Evolutionary conservation across 257 asterid species (phyloP).

Genomic region (Orobanche coerulescens): DNA sequence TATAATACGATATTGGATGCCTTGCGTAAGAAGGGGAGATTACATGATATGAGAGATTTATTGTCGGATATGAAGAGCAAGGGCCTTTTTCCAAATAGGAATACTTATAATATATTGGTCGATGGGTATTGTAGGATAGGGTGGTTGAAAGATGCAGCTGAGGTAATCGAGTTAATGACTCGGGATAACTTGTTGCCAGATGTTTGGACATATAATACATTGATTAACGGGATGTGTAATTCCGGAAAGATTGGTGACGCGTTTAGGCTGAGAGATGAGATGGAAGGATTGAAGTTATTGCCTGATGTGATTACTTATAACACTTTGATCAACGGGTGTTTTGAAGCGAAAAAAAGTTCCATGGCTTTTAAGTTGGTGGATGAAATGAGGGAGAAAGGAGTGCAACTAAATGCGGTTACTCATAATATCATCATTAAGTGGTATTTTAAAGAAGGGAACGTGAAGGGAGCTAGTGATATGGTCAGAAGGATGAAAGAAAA

Average conservation of each 20-base stretch:
- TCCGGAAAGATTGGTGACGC: conserved; percentile 65
- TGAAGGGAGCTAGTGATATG: conserved; percentile 52
- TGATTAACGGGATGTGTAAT: conserved; percentile 60
- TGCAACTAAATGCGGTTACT: conserved; percentile 48
- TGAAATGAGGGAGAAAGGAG: conserved; percentile 58
- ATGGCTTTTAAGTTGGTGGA: conserved; percentile 50
- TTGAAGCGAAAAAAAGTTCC: conserved; percentile 31
- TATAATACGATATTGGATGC: conserved; percentile 62
- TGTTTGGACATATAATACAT: conserved; percentile 62
- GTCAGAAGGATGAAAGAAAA: conserved; percentile 47
- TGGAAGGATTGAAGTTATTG: conserved; percentile 52
- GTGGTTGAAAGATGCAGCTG: conserved; percentile 68
- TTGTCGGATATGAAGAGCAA: conserved; percentile 62
- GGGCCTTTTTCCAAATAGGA: conserved; percentile 51
- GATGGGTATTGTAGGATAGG: conserved; percentile 74
- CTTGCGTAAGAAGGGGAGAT: conserved; percentile 62
- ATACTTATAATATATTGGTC: conserved; percentile 64
- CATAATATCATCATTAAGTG: conserved; percentile 71
- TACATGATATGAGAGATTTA: conserved; percentile 57
- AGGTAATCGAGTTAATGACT: conserved; percentile 61
- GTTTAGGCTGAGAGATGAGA: conserved; percentile 48
- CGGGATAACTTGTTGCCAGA: conserved; percentile 52
- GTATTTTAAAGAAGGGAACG: conserved; percentile 65
- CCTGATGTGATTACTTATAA: conserved; percentile 77
- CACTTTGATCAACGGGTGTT: conserved; percentile 69